A percentile compares a stretch with the other conserved stretches of the same genome.
phyloP scores from a whole-genome alignment of 208 protist species.

The Blechomonas ayalai region DNA sequence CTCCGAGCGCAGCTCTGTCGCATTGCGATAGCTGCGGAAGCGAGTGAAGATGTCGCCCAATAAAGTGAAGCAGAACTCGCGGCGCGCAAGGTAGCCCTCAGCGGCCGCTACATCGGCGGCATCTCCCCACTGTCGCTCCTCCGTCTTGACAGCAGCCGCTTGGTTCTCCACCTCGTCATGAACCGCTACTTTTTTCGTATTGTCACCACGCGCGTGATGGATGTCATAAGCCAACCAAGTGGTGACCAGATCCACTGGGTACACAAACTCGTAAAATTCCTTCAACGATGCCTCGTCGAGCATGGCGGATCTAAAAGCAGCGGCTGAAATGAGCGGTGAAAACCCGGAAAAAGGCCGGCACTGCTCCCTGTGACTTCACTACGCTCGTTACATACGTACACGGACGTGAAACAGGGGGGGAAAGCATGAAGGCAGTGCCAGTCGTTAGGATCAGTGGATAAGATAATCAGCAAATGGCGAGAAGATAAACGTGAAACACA shows the following conservation, averaged over 20 bases:
- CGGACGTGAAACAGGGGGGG: too few species aligned
- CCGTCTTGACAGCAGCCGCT: not conserved
- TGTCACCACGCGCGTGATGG: not conserved
- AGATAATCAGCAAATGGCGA: not conserved
- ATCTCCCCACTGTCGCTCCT: too few species aligned
- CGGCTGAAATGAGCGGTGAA: too few species aligned
- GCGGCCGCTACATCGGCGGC: slow-evolving; percentile 4
- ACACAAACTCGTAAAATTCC: slow-evolving; percentile 88
- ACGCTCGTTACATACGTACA: too few species aligned
- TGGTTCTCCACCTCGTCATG: not conserved
- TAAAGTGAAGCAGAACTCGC: slow-evolving; percentile 88
- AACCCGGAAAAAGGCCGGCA: too few species aligned
- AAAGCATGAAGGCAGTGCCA: too few species aligned
- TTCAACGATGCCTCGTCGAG: slow-evolving; percentile 62
- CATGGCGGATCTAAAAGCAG: slow-evolving; percentile 8
- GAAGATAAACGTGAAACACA: slow-evolving; percentile 2
- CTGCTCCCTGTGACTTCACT: too few species aligned
- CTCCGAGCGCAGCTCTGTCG: slow-evolving; percentile 58
- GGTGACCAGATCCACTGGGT: slow-evolving; percentile 70
- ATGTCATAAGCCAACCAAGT: slow-evolving; percentile 75
- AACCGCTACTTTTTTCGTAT: too few species aligned
- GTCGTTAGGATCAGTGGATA: too few species aligned
- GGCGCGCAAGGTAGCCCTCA: slow-evolving; percentile 62
- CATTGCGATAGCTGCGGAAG: slow-evolving; percentile 73
- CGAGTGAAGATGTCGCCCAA: slow-evolving; percentile 87